Conservation (phyloP, 2,329 filamentous ascomycete genomes). For the Myriosclerotinia curreyana region DNA sequence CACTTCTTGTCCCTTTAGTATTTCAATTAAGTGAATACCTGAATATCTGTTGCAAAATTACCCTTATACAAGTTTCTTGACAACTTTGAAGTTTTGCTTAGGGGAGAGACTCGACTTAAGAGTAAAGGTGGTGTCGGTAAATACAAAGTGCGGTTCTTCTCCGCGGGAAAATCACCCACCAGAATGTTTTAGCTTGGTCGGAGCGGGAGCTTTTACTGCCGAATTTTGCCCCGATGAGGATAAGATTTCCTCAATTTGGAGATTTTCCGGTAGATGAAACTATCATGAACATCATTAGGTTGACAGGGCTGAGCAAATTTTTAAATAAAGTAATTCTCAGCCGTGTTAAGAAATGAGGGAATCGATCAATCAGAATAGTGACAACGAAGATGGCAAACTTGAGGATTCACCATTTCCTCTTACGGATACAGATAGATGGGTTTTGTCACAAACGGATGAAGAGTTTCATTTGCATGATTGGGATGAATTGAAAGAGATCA, state of each 20-base stretch:
- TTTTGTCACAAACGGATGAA: slow-evolving; percentile 63
- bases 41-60: not conserved
- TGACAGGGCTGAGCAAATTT: slow-evolving; percentile 22
- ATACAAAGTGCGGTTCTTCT: slow-evolving; percentile 4
- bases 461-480: slow-evolving; percentile 70
- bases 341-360: slow-evolving; percentile 11
- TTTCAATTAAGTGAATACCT: not conserved
- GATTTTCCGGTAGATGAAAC: not conserved
- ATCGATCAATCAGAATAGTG: slow-evolving; percentile 5
- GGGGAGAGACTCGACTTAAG: not conserved
- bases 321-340: slow-evolving; percentile 18
- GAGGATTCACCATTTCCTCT: slow-evolving; percentile 52
- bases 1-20: not conserved
- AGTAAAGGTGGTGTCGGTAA: not conserved
- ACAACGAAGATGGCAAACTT: not conserved
- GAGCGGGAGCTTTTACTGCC: slow-evolving; percentile 13
- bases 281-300: slow-evolving; percentile 7
- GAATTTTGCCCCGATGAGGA: slow-evolving; percentile 19
- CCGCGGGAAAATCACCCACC: not conserved
- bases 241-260: slow-evolving; percentile 17
- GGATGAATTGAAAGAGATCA: slow-evolving; percentile 67
- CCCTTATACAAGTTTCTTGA: not conserved
- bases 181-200: slow-evolving; percentile 4
- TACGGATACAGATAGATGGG: slow-evolving; percentile 56
- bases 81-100: not conserved